A percentile compares a stretch with the other conserved stretches of the same genome.
Evolutionary conservation across 192 early-diverging fungal species (phyloP).

Genomic region (Coemansia guatemalensis): DNA sequence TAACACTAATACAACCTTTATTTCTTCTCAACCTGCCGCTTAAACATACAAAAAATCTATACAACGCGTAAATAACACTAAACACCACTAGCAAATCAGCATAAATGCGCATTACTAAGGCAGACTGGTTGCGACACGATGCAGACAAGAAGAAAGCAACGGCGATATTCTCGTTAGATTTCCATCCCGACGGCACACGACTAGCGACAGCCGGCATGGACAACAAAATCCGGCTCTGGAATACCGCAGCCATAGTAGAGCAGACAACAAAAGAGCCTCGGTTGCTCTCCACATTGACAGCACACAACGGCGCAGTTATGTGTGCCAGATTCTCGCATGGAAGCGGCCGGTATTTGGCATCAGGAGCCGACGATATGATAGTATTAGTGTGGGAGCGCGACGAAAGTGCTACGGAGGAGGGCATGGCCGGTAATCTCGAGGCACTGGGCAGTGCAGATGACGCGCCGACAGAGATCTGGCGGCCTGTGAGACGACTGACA

Average conservation of each 20-base stretch:
- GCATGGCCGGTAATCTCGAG: conserved; percentile 7
- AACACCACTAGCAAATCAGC: too few relatives aligned
- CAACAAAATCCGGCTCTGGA: conserved; percentile 90
- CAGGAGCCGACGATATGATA: conserved; percentile 90
- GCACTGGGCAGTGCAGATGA: neutral
- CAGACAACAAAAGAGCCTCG: conserved; percentile 53
- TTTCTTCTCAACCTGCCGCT: too few relatives aligned
- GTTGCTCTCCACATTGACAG: conserved; percentile 76
- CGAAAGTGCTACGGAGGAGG: conserved; percentile 32
- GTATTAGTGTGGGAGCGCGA: conserved; percentile 90
- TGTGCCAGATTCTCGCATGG: conserved; percentile 82
- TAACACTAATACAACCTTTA: too few relatives aligned
- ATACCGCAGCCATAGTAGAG: conserved; percentile 61
- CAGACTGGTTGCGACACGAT: conserved; percentile 71
- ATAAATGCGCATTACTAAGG: conserved; percentile 66
- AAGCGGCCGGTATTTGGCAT: conserved; percentile 75
- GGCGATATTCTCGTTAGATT: conserved; percentile 85
- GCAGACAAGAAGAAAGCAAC: conserved; percentile 61
- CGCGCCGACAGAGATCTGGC: conserved; percentile 63
- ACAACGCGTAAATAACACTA: too few relatives aligned
- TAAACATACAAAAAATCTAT: too few relatives aligned
- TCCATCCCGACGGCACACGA: conserved; percentile 76
- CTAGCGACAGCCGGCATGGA: conserved; percentile 90
- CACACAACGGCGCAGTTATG: conserved; percentile 87
- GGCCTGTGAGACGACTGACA: conserved; percentile 68